Percentiles rank a stretch among this genome's conserved stretches.
Evolutionary conservation across 139 green algal species (phyloP).

Genomic region (Raphidocelis subcapitata): DNA sequence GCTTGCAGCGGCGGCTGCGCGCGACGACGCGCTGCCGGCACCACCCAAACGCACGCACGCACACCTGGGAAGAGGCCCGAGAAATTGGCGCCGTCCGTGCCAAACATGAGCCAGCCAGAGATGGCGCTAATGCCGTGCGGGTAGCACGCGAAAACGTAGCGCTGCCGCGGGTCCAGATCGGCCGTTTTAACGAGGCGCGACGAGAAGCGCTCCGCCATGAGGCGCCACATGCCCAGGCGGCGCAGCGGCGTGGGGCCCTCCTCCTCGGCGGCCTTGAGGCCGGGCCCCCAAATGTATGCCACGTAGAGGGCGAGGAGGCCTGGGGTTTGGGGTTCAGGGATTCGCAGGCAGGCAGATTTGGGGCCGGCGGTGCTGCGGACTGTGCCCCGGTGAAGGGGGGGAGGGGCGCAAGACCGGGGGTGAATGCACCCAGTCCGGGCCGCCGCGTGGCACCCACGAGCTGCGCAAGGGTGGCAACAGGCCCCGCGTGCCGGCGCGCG

Average conservation of each 20-base stretch:
- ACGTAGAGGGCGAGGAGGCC: too few relatives aligned
- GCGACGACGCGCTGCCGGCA: too few relatives aligned
- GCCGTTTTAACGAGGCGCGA: constrained; percentile 50
- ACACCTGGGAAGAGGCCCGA: constrained; percentile 39
- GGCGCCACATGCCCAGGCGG: constrained; percentile 49
- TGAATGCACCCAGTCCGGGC: too few relatives aligned
- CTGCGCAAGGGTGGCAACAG: too few relatives aligned
- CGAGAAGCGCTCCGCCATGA: constrained; percentile 45
- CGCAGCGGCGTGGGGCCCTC: background rate
- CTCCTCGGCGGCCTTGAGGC: background rate
- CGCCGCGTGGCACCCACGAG: too few relatives aligned
- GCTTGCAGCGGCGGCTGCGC: too few relatives aligned
- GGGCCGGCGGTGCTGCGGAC: too few relatives aligned
- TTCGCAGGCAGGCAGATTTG: too few relatives aligned
- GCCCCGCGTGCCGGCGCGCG: too few relatives aligned
- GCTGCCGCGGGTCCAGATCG: constrained; percentile 43
- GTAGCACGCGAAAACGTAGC: constrained; percentile 55
- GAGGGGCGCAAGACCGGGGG: too few relatives aligned
- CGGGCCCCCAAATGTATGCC: background rate
- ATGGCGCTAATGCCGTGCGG: constrained; percentile 50
- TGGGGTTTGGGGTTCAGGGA: too few relatives aligned
- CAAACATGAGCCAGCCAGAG: constrained; percentile 47
- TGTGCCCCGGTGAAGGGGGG: background rate
- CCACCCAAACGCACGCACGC: background rate
- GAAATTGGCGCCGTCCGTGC: constrained; percentile 48